Conservation (phyloP, 2,329 filamentous ascomycete species). For the Cytospora piceae region DNA sequence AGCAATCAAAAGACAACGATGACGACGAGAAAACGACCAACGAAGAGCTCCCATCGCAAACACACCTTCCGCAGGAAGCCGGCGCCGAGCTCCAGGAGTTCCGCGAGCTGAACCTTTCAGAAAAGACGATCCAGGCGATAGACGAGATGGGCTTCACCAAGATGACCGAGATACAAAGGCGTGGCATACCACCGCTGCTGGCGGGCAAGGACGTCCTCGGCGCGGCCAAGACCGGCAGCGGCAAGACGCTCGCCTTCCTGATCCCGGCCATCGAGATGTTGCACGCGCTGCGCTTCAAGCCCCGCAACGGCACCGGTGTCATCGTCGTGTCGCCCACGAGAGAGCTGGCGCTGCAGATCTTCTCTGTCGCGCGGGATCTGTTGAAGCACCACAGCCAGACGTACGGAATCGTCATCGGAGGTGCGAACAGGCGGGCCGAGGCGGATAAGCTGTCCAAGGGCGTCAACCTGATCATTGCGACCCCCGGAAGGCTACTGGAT, state of each 20-base stretch:
- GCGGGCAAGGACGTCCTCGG: slow-evolving; percentile 92
- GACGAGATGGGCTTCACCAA: slow-evolving; percentile 88
- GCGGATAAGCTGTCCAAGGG: slow-evolving; percentile 93
- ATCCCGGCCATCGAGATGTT: slow-evolving; percentile 96
- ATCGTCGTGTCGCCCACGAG: slow-evolving; percentile 92
- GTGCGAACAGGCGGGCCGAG: slow-evolving; percentile 87
- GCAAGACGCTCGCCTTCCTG: slow-evolving; percentile 93
- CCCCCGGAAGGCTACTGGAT: slow-evolving; percentile 88
- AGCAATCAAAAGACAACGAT: slow-evolving; percentile 35
- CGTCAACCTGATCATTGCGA: slow-evolving; percentile 92
- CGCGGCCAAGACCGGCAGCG: slow-evolving; percentile 93
- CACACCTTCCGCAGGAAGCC: slow-evolving; percentile 58
- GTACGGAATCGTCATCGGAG: slow-evolving; percentile 94
- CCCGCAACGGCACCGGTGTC: slow-evolving; percentile 88
- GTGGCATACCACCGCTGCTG: slow-evolving; percentile 84
- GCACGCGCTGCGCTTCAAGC: slow-evolving; percentile 88
- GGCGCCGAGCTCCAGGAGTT: slow-evolving; percentile 71
- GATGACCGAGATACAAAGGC: slow-evolving; percentile 94
- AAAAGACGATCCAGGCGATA: slow-evolving; percentile 87
- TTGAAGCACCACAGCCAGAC: slow-evolving; percentile 94
- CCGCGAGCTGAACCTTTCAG: slow-evolving; percentile 79
- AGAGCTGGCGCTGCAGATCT: slow-evolving; percentile 94
- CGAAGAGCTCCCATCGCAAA: slow-evolving; percentile 42
- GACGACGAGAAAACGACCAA: slow-evolving; percentile 38
- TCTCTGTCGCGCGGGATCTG: slow-evolving; percentile 89